Evolutionary conservation across 2,329 filamentous ascomycete genomes (phyloP), one percentile per base, ranked within the genome.

Genomic region (Colletotrichum sp.): DNA sequence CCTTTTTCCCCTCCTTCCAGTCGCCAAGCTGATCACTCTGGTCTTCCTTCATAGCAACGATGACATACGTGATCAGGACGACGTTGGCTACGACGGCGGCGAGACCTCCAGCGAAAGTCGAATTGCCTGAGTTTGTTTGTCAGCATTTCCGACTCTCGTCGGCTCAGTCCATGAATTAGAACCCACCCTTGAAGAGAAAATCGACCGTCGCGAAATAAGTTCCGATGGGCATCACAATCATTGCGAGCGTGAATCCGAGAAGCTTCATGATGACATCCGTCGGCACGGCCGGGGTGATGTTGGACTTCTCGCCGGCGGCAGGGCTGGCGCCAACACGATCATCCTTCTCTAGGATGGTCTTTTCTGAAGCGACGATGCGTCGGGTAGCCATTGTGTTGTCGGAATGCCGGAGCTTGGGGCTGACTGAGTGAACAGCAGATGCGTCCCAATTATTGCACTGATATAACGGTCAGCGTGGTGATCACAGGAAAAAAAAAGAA

Each of bases 11-110:
- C 70, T 88, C 86, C 78, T 86, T 85, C 21, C 90, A 87, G 26
- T 81, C 72, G 26, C 68, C 75, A 21, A 66, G 39, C 78, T 85
- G 85, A 30, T 89, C 89, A 4, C 86, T 86, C 79, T 91, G 87
- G 81, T 99, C 97, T 84, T 99, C 97, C 77, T 90, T 93, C 91
- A 98, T 96, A 6, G 97, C 97, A 24, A 98, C 95, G 72, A 98
- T 87, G 59, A 99, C 92, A 85, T 99, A 99, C n/a, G 90, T 92
- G 73, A 99, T 91, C 67, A 99, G 88, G 5, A 99, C 95, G 3
- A 98, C 91, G 80, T 99, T 99, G 15, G 97, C 97, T 84, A 98
- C 92, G 67, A 99, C 86, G 24, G 97, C 97, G 2, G 97, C 97
- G 39, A 94, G 88, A 1, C 92, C 96, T 16, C 96, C 97, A 5